phyloP scores from a whole-genome alignment of 192 early-diverging fungal species.

The Mortierella alpina region DNA sequence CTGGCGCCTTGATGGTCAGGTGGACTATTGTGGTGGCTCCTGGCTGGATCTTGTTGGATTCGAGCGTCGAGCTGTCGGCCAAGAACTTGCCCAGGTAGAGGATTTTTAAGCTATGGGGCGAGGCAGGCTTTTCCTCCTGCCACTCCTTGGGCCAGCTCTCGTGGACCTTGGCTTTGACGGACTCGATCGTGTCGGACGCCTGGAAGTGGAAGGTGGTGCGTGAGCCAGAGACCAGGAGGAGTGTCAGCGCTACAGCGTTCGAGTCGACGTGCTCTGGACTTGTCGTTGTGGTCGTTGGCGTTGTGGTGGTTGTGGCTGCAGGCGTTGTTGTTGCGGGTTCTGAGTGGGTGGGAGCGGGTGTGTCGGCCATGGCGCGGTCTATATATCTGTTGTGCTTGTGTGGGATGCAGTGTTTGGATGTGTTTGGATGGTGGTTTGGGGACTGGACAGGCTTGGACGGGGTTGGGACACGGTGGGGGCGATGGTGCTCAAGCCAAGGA shows the following conservation, averaged over 20 bases:
- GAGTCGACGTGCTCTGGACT: not conserved
- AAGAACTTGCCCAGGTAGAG: constrained; percentile 60
- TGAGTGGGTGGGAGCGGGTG: too few species aligned
- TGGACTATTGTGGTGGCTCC: constrained; percentile 58
- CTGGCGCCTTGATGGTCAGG: constrained; percentile 56
- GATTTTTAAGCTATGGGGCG: constrained; percentile 56
- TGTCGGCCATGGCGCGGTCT: constrained; percentile 7
- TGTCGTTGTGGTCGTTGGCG: too few species aligned
- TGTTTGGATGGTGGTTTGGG: not conserved
- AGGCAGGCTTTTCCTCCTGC: constrained; percentile 56
- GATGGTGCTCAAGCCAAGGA: too few species aligned
- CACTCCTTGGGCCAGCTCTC: constrained; percentile 61
- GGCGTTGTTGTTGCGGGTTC: not conserved
- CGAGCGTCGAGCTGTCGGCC: constrained; percentile 55
- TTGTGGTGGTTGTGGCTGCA: not conserved
- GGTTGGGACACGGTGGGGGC: not conserved
- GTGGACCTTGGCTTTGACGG: constrained; percentile 53
- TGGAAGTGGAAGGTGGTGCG: constrained; percentile 54
- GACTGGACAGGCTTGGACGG: not conserved
- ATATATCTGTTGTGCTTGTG: too few species aligned
- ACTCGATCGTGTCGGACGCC: constrained; percentile 49
- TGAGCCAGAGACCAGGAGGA: constrained; percentile 58
- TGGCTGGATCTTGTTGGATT: constrained; percentile 57
- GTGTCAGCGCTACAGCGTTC: constrained; percentile 41
- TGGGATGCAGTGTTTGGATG: not conserved